phyloP scores from a whole-genome alignment of 2,329 filamentous ascomycete species.

The Emergomyces orientalis region DNA sequence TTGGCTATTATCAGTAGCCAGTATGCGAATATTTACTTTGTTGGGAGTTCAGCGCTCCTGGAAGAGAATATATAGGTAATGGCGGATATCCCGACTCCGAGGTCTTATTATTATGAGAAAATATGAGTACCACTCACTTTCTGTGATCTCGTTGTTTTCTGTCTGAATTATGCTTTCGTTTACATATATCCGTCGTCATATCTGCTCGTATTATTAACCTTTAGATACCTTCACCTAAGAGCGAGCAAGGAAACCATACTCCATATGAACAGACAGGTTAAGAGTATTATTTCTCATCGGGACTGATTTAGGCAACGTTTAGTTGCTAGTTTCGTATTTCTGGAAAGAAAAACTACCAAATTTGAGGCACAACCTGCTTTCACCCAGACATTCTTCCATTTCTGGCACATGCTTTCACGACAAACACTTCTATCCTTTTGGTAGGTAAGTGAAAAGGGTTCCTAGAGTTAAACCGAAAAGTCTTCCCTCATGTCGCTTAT shows the following conservation, averaged over 20 bases:
- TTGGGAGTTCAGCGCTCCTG: neutral
- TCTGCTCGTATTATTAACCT: neutral
- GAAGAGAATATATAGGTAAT: neutral
- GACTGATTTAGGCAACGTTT: neutral
- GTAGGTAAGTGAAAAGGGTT: neutral
- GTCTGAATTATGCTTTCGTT: neutral
- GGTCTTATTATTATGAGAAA: neutral
- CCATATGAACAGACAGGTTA: too few relatives aligned
- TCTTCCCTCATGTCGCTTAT: neutral
- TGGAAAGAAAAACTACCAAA: neutral
- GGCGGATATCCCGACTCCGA: neutral
- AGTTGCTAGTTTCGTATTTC: neutral
- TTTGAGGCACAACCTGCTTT: neutral
- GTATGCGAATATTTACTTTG: neutral
- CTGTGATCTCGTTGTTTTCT: neutral
- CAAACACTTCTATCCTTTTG: too few relatives aligned
- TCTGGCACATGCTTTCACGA: neutral
- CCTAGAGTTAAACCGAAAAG: neutral
- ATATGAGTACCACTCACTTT: neutral
- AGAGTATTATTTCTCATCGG: neutral
- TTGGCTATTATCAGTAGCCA: neutral
- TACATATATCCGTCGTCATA: neutral
- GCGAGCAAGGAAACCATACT: neutral
- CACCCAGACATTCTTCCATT: neutral
- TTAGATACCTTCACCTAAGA: neutral